Percentiles rank a stretch among this genome's conserved stretches.
phyloP scores from a whole-genome alignment of 116 monocot genomes.

The Phalaenopsis hybrid region DNA sequence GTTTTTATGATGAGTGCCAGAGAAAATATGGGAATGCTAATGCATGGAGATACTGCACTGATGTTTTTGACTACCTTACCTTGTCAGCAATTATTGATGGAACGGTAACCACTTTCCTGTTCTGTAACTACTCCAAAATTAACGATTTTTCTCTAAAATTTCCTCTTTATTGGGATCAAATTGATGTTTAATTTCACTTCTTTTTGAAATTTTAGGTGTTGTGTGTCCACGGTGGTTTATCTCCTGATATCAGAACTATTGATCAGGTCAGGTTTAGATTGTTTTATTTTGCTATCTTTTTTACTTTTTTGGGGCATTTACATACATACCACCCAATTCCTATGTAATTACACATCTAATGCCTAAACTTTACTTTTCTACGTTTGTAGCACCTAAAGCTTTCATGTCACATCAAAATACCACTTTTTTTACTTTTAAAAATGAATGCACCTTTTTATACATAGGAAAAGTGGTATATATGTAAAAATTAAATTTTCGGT shows the following conservation, averaged over 20 bases:
- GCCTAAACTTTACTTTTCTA: no score
- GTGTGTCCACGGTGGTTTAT: constrained; percentile 92
- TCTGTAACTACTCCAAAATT: not conserved
- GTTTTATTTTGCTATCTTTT: not conserved
- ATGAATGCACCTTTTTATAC: no score
- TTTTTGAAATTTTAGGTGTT: constrained; percentile 54
- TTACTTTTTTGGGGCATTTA: not conserved
- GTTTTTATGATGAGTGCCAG: constrained; percentile 95
- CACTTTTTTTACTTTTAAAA: no score
- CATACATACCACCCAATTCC: no score
- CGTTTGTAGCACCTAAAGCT: no score
- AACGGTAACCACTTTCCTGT: constrained; percentile 39
- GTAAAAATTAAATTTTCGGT: no score
- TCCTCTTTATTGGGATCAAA: not conserved
- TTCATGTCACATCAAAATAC: no score
- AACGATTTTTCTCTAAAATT: not conserved
- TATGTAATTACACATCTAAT: no score
- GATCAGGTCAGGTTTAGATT: constrained; percentile 54
- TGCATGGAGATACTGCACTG: constrained; percentile 94
- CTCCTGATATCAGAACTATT: constrained; percentile 86
- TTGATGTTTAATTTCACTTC: constrained; percentile 1
- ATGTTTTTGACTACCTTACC: constrained; percentile 90
- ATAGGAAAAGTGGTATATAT: no score
- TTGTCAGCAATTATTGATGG: constrained; percentile 92
- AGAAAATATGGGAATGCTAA: constrained; percentile 94